A percentile compares a stretch with the other conserved stretches of the same genome.
Conservation (phyloP, 345 rosid species). For the Hypericum perforatum region DNA sequence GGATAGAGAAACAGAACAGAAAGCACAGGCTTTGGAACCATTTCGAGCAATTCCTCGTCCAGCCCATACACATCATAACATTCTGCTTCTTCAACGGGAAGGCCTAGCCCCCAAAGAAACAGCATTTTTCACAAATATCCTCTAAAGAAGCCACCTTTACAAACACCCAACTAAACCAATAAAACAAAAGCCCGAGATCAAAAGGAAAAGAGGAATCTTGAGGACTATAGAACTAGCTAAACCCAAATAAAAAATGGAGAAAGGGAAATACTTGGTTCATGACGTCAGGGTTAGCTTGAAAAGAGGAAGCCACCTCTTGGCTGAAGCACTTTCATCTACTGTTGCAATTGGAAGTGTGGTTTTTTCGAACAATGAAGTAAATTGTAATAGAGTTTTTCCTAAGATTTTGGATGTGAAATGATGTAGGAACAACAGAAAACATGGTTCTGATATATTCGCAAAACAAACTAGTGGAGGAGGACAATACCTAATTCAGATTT, state of each 20-base stretch:
- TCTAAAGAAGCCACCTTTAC: too few species aligned
- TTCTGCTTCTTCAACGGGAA: conserved; percentile 51
- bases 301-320: conserved; percentile 98
- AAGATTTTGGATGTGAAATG: too few species aligned
- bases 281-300: conserved; percentile 91
- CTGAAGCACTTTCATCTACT: conserved; percentile 33
- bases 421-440: too few species aligned
- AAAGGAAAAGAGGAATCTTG: too few species aligned
- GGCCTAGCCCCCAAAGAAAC: conserved; percentile 90
- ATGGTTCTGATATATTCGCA: too few species aligned
- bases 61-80: conserved; percentile 83
- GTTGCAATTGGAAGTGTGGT: conserved; percentile 39
- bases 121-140: conserved; percentile 15
- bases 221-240: background rate
- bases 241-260: too few species aligned
- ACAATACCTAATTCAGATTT: too few species aligned
- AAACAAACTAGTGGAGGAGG: too few species aligned
- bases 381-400: too few species aligned
- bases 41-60: conserved; percentile 73
- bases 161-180: too few species aligned
- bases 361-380: too few species aligned
- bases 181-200: too few species aligned
- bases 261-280: conserved; percentile 76
- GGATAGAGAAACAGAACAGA: conserved; percentile 93
- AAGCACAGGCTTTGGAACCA: conserved; percentile 86